These are phyloP conservation scores for Aaosphaeria arxii DNA, from an alignment of 2,329 filamentous ascomycete species.

Conservation along the genomic window DNA sequence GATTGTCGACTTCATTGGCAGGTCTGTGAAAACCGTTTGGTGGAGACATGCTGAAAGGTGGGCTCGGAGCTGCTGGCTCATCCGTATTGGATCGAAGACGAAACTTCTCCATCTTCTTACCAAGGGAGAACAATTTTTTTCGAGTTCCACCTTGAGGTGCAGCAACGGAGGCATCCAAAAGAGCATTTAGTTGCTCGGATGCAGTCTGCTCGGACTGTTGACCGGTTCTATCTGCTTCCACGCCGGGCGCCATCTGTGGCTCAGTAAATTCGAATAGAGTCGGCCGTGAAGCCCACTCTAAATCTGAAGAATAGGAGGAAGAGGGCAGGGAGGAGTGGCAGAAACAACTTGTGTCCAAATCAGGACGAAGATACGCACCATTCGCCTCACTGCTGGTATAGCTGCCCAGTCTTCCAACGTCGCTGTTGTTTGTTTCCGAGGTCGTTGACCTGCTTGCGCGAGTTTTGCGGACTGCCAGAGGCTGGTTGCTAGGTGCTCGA, in stretches of 20 bases:
- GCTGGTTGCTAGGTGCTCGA: conserved; percentile 23
- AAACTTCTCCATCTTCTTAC: too few relatives aligned
- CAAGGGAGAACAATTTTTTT: background rate
- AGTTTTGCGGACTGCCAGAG: conserved; percentile 32
- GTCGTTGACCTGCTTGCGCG: conserved; percentile 27
- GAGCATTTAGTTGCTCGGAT: too few relatives aligned
- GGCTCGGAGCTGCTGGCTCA: too few relatives aligned
- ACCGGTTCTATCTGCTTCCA: too few relatives aligned
- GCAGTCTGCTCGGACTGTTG: too few relatives aligned
- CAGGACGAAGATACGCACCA: background rate
- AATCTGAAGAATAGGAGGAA: background rate
- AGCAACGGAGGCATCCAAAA: too few relatives aligned
- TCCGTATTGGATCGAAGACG: background rate
- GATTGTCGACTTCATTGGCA: too few relatives aligned
- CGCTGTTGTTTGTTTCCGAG: conserved; percentile 20
- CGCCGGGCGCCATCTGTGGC: too few relatives aligned
- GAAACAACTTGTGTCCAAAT: too few relatives aligned
- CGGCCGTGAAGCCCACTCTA: background rate
- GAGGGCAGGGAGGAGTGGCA: too few relatives aligned
- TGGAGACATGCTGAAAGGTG: too few relatives aligned
- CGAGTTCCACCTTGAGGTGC: background rate
- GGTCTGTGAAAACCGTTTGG: too few relatives aligned
- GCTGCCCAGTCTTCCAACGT: background rate
- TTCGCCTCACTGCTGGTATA: background rate
- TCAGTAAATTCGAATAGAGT: background rate